phyloP scores from a whole-genome alignment of 306 rosid species.

The Quercus agrifolia region DNA sequence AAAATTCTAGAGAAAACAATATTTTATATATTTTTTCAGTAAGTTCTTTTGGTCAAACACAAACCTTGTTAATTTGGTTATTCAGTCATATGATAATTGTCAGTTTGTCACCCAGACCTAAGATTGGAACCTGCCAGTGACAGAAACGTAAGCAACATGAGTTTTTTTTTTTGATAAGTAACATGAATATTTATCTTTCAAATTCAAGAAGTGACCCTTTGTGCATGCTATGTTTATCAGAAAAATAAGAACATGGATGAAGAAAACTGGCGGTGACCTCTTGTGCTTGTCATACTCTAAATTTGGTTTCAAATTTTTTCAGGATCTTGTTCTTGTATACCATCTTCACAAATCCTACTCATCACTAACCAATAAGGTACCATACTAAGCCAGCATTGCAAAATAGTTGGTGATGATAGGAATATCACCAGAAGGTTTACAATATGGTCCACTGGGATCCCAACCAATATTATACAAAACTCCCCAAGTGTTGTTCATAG shows the following conservation, averaged over 20 bases:
- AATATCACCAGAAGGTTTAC: neutral
- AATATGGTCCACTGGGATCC: neutral
- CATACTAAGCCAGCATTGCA: neutral
- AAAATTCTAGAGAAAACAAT: no score
- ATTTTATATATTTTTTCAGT: neutral
- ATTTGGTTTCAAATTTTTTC: neutral
- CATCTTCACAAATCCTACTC: neutral
- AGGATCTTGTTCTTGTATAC: neutral
- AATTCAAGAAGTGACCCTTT: neutral
- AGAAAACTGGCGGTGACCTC: neutral
- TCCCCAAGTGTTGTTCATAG: neutral
- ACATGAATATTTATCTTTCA: neutral
- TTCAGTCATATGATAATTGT: constrained; percentile 91
- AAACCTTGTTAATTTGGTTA: constrained; percentile 87
- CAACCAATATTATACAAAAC: neutral
- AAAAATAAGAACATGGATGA: neutral
- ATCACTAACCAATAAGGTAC: neutral
- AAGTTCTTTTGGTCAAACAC: neutral
- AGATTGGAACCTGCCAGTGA: constrained; percentile 71
- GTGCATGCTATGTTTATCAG: neutral
- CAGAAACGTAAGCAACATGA: neutral
- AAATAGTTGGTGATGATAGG: neutral
- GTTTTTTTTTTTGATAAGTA: no score
- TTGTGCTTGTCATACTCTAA: neutral
- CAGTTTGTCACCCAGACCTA: constrained; percentile 91